These are phyloP conservation scores for Pythium guiyangense DNA, from an alignment of 352 stramenopile genomes.

Conservation along the genomic window DNA sequence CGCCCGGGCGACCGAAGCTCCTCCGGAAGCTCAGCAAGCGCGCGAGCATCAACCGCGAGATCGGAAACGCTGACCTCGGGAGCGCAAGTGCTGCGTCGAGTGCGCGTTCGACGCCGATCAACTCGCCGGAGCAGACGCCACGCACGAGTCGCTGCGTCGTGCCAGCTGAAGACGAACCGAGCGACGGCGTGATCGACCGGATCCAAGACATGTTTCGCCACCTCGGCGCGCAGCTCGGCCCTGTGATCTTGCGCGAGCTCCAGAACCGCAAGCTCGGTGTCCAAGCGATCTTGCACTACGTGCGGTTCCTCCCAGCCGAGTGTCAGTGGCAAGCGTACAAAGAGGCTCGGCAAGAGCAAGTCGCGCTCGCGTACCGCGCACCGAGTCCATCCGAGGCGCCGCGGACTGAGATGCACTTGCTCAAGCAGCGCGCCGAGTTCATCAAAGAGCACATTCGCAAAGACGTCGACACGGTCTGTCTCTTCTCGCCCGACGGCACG, in stretches of 20 bases:
- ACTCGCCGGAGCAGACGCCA: slow-evolving; percentile 5
- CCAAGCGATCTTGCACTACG: slow-evolving; percentile 50
- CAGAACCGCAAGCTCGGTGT: slow-evolving; percentile 49
- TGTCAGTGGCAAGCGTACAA: slow-evolving; percentile 66
- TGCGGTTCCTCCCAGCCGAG: slow-evolving; percentile 56
- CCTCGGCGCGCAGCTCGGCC: slow-evolving; percentile 42
- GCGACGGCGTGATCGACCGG: slow-evolving; percentile 42
- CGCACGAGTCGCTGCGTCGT: neutral
- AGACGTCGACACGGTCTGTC: slow-evolving; percentile 66
- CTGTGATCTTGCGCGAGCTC: slow-evolving; percentile 48
- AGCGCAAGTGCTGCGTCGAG: slow-evolving; percentile 1
- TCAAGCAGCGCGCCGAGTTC: slow-evolving; percentile 64
- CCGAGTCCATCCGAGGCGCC: neutral
- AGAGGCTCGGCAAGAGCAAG: slow-evolving; percentile 51
- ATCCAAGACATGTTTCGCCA: slow-evolving; percentile 73
- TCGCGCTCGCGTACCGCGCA: slow-evolving; percentile 32
- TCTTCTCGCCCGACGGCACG: slow-evolving; percentile 56
- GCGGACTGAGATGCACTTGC: slow-evolving; percentile 12
- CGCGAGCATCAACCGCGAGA: slow-evolving; percentile 14
- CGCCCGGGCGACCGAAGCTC: slow-evolving; percentile 37
- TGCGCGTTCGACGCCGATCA: neutral
- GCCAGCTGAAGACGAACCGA: slow-evolving; percentile 10
- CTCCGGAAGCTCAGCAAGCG: slow-evolving; percentile 53
- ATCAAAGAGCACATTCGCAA: slow-evolving; percentile 70
- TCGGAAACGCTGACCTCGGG: neutral